phyloP scores from a whole-genome alignment of 78 protist species.

The Polysphondylium violaceum region DNA sequence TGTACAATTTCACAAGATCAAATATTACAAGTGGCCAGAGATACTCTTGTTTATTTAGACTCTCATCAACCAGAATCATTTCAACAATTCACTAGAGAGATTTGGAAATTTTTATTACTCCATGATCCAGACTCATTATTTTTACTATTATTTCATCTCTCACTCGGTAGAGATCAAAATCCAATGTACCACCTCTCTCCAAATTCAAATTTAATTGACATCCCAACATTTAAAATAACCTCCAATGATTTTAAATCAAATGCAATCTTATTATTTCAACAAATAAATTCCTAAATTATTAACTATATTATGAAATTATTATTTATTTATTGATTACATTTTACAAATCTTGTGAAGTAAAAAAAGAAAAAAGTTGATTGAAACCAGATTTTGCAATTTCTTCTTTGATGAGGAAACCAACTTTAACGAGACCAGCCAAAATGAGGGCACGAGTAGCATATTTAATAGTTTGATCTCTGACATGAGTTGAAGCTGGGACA shows the following conservation, averaged over 20 bases:
- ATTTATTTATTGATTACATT: too few species aligned
- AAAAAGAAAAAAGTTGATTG: too few species aligned
- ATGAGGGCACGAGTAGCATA: too few species aligned
- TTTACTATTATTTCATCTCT: constrained; percentile 36
- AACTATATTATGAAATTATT: too few species aligned
- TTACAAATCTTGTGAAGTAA: too few species aligned
- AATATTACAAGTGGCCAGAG: constrained; percentile 8
- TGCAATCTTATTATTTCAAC: constrained; percentile 13
- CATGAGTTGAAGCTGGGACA: background rate
- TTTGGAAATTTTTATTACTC: constrained; percentile 36
- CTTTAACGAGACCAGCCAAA: too few species aligned
- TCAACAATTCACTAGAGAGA: constrained; percentile 10
- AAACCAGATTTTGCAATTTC: too few species aligned
- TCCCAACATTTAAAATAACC: constrained; percentile 16
- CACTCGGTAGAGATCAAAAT: constrained; percentile 11
- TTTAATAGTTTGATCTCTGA: background rate
- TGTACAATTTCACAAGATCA: background rate
- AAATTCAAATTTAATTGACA: background rate
- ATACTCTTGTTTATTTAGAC: constrained; percentile 17
- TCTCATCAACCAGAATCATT: constrained; percentile 37
- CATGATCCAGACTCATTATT: constrained; percentile 46
- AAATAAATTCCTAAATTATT: too few species aligned
- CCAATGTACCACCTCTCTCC: background rate
- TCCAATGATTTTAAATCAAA: constrained; percentile 29
- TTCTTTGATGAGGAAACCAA: too few species aligned